Conservation (phyloP, 371 early-diverging fungal species). For the Mucor piriformis region DNA sequence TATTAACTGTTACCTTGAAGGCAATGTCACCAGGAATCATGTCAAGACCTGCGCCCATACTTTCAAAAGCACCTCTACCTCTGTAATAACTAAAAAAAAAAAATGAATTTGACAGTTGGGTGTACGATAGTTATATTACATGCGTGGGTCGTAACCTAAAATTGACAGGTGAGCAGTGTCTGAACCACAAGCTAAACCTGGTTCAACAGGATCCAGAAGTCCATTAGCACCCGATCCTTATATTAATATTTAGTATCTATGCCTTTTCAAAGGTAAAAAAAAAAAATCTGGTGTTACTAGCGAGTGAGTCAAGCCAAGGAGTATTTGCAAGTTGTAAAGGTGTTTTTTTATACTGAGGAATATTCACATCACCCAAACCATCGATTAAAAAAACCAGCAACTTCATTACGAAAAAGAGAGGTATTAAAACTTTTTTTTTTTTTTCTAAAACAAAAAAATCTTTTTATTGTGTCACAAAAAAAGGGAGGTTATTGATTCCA, state of each 20-base stretch:
- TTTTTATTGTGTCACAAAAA: no score
- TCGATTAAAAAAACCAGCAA: slow-evolving; percentile 53
- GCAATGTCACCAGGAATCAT: slow-evolving; percentile 62
- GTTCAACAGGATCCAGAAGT: slow-evolving; percentile 58
- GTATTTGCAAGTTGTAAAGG: slow-evolving; percentile 48
- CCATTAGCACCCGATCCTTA: slow-evolving; percentile 44
- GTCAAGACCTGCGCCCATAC: slow-evolving; percentile 58
- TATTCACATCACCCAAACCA: slow-evolving; percentile 51
- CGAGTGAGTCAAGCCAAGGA: slow-evolving; percentile 44
- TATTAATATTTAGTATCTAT: not conserved
- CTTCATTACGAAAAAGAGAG: no score
- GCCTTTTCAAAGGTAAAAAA: not conserved
- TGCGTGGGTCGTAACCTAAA: slow-evolving; percentile 35
- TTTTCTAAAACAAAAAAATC: no score
- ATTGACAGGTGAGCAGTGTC: slow-evolving; percentile 55
- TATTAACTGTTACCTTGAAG: slow-evolving; percentile 45
- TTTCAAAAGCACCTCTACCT: slow-evolving; percentile 62
- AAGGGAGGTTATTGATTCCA: slow-evolving; percentile 24
- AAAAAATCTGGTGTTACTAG: not conserved
- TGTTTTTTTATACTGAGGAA: slow-evolving; percentile 37
- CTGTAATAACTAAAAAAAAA: slow-evolving; percentile 38
- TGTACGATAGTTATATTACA: slow-evolving; percentile 16
- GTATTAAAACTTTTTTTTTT: no score
- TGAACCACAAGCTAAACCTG: slow-evolving; percentile 60
- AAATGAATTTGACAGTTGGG: not conserved